Evolutionary conservation across 768 basidiomycete genomes (phyloP).

Genomic region (Agrocybe pediades): DNA sequence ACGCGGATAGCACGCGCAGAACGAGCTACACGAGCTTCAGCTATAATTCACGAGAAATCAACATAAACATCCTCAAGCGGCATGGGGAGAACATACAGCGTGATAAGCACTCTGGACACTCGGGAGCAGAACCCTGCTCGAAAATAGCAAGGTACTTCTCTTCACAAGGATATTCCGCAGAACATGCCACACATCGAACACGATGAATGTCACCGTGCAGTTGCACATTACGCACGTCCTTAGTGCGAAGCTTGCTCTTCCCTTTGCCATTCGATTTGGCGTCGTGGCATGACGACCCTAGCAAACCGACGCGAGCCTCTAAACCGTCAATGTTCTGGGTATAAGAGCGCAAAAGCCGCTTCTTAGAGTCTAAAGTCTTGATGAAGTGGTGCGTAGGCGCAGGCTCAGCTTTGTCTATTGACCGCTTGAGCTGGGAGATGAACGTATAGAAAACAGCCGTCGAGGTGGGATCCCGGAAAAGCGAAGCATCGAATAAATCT

Average conservation of each 20-base stretch:
- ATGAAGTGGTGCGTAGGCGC: conserved; percentile 90
- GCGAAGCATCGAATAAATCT: conserved; percentile 91
- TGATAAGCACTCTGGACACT: conserved; percentile 82
- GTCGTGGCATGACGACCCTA: conserved; percentile 61
- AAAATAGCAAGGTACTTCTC: conserved; percentile 66
- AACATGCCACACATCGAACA: conserved; percentile 87
- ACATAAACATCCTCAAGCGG: background rate
- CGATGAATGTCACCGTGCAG: conserved; percentile 93
- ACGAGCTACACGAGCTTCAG: conserved; percentile 77
- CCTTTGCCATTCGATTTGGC: conserved; percentile 58
- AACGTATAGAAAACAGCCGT: conserved; percentile 94
- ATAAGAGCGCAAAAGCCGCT: conserved; percentile 86
- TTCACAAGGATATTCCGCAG: conserved; percentile 72
- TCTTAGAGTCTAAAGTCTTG: conserved; percentile 78
- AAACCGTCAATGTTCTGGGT: conserved; percentile 99
- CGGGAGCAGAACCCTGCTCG: conserved; percentile 69
- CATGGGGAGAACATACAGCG: conserved; percentile 71
- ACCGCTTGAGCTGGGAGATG: conserved; percentile 86
- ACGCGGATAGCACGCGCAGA: conserved; percentile 78
- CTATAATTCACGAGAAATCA: conserved; percentile 32
- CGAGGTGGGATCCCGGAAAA: conserved; percentile 85
- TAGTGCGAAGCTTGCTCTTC: conserved; percentile 65
- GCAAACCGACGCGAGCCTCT: conserved; percentile 79
- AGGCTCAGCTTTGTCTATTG: conserved; percentile 78
- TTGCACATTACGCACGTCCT: conserved; percentile 86